A percentile compares a stretch with the other conserved stretches of the same genome.
phyloP scores from a whole-genome alignment of 768 basidiomycete species.

The Boletus coccyginus region DNA sequence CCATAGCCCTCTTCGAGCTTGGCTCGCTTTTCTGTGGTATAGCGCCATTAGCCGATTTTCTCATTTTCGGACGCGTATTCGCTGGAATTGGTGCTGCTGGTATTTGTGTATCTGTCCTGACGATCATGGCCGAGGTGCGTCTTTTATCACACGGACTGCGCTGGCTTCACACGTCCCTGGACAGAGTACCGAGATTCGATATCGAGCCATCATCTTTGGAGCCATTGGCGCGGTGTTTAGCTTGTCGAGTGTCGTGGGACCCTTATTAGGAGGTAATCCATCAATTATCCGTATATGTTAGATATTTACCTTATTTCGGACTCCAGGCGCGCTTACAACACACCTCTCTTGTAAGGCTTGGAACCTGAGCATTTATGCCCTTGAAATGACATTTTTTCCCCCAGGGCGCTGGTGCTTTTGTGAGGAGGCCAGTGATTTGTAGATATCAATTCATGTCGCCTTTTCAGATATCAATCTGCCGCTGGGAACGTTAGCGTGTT shows the following conservation, averaged over 20 bases:
- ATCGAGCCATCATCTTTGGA: conserved; percentile 9
- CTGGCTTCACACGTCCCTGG: neutral
- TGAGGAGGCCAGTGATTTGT: neutral
- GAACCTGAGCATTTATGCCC: neutral
- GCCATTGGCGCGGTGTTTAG: conserved; percentile 10
- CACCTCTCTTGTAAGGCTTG: conserved; percentile 10
- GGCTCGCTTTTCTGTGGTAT: conserved; percentile 64
- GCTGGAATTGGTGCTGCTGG: conserved; percentile 70
- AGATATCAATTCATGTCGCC: neutral
- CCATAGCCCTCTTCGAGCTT: conserved; percentile 24
- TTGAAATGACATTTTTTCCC: neutral
- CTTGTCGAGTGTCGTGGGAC: conserved; percentile 10
- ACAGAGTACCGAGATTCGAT: conserved; percentile 8
- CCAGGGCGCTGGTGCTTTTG: conserved; percentile 20
- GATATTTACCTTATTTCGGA: neutral
- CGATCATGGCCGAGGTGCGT: conserved; percentile 11
- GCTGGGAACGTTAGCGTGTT: conserved; percentile 5
- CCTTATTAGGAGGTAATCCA: conserved; percentile 9
- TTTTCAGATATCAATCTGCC: conserved; percentile 15
- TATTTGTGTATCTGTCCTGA: conserved; percentile 33
- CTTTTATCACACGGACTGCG: neutral
- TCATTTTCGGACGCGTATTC: conserved; percentile 65
- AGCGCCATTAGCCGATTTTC: conserved; percentile 53
- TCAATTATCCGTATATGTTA: neutral
- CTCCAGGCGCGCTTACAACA: conserved; percentile 11